Evolutionary conservation across 108 stramenopile species (phyloP), one percentile per base, ranked within the genome.

Genomic region (Licmophora abbreviata): DNA sequence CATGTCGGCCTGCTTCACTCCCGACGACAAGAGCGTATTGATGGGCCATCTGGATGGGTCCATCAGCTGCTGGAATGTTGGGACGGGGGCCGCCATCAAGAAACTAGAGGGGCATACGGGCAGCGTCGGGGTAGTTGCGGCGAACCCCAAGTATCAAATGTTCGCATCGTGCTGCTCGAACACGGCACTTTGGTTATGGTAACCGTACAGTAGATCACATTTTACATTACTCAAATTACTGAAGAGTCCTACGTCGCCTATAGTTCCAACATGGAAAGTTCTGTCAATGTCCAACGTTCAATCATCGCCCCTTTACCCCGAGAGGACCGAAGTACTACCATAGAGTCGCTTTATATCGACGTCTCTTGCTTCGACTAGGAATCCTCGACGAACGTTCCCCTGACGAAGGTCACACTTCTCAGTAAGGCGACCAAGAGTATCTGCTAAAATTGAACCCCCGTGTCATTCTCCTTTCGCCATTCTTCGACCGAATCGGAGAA

Each of bases 401-500:
- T n/a, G n/a, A n/a, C n/a, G n/a, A n/a, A n/a, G n/a, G n/a, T n/a
- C n/a, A n/a, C n/a, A n/a, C n/a, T n/a, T n/a, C n/a, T n/a, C n/a
- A n/a, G n/a, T n/a, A n/a, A n/a, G n/a, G n/a, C n/a, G n/a, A n/a
- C n/a, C 38, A 40, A 40, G 1, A 4, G 15, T 5, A 2, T 40
- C 20, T 1, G 15, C 15, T 40, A 5, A 40, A 40, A 5, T 40
- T 40, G 20, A 44, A 76, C 55, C 14, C 66, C 74, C 7, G 75
- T 58, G 24, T 83, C 81, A 51, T 86, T 84, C 42, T 86, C 83
- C 53, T 71, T 77, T 44, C 69, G 79, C 82, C 82, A 91, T 27
- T 81, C 54, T 28, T 84, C 82, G 24, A 79, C 68, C 0, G 82
- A 69, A 34, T 91, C 77, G 27, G 78, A 71, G 51, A 85, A 66